Base-by-base conservation (phyloP, 768 basidiomycete species). In the Boletus vermiculosoides region DNA sequence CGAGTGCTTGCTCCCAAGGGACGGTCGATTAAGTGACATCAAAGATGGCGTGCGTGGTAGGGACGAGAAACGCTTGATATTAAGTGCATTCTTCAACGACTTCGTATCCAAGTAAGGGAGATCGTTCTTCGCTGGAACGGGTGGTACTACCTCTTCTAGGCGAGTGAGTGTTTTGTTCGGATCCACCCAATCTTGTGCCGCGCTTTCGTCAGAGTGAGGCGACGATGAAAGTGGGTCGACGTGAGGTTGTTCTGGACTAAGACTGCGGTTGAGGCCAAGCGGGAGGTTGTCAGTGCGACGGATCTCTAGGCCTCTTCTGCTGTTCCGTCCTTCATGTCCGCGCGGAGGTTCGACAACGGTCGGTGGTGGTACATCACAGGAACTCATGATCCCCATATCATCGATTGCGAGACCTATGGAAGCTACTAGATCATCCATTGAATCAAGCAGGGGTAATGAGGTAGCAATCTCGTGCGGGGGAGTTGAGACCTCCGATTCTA, bases 1-100 rank as follows among this genome's bases (percentile, higher is more conserved):
- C 8, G 67, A 68, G 16, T 45, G 60, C 55, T 65, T 71, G 57
- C 63, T 69, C 42, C 58, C 45, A 3, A 28, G 20, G 33, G 70
- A 64, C 9, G 60, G 58, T 12, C 63, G 70, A 52, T 63, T 57
- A 28, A 64, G 72, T 9, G 80, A 81, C 44, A 80, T 76, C n/a
- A 78, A 59, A 28, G 87, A 88, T 7, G 88, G 86, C 8, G 87
- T 83, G 33, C 85, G 81, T 6, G 89, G 86, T 50, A 90, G 74
- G 5, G 88, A 77, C 10, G 80, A 80, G 59, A 77, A 78, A 31
- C 78, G 76, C 58, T 79, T 81, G 33, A 76, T 58, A 50, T 66
- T 68, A 18, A 72, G 57, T 5, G 69, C 59, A 25, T 61, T 68
- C 62, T 64, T 74, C 52, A 60, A 15, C 12, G 50, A 57, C 52